Evolutionary conservation across 192 early-diverging fungal species (phyloP).

Genomic region (Haplosporangium gracile): DNA sequence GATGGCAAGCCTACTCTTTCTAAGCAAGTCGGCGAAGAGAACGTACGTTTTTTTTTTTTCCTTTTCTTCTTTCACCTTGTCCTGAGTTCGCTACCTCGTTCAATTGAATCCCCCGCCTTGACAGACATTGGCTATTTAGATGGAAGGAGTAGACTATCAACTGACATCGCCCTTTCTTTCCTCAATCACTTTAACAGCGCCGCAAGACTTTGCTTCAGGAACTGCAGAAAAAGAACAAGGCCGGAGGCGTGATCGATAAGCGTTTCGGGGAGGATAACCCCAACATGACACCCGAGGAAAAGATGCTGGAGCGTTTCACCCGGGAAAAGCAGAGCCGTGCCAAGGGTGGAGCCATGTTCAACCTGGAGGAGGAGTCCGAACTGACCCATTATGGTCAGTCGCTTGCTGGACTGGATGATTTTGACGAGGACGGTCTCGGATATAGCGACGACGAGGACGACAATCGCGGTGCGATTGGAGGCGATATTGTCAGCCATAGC

Average conservation of each 20-base stretch:
- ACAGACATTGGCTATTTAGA: not conserved
- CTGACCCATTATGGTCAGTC: slow-evolving; percentile 97
- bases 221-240: slow-evolving; percentile 75
- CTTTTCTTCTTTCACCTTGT: not conserved
- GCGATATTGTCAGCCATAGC: slow-evolving; percentile 72
- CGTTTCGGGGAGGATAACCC: slow-evolving; percentile 96
- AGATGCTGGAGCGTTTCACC: slow-evolving; percentile 95
- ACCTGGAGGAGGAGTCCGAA: slow-evolving; percentile 86
- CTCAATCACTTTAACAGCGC: slow-evolving; percentile 61
- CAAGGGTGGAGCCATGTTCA: slow-evolving; percentile 71
- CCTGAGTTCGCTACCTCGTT: not conserved
- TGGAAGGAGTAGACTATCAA: not conserved
- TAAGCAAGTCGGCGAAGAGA: slow-evolving; percentile 87
- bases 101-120: not conserved
- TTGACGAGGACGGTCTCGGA: slow-evolving; percentile 76
- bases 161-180: not conserved
- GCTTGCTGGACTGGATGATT: slow-evolving; percentile 85
- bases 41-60: slow-evolving; percentile 52
- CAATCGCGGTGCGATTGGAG: slow-evolving; percentile 73
- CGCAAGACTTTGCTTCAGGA: slow-evolving; percentile 88
- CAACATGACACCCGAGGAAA: slow-evolving; percentile 92
- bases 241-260: slow-evolving; percentile 87
- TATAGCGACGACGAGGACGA: slow-evolving; percentile 72
- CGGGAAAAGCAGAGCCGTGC: slow-evolving; percentile 70
- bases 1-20: slow-evolving; percentile 84